A percentile compares a stretch with the other conserved stretches of the same genome.
phyloP scores from a whole-genome alignment of 1,284 basidiomycete genomes.

The Marasmius oreades region DNA sequence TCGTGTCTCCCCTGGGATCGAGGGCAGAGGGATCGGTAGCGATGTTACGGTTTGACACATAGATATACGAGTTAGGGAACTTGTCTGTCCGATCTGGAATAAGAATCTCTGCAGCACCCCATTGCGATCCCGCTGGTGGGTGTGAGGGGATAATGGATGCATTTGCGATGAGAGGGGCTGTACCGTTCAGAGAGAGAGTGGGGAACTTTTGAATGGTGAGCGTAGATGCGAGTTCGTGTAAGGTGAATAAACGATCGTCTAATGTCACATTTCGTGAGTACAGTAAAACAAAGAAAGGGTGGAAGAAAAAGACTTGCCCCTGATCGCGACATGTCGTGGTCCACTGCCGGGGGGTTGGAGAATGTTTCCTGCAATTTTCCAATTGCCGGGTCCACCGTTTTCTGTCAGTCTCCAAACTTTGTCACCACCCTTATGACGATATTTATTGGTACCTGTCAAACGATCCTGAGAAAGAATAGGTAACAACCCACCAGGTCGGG shows the following conservation, averaged over 20 bases:
- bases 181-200: slow-evolving; percentile 37
- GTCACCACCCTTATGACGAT: slow-evolving; percentile 48
- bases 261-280: too few relatives aligned
- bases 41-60: slow-evolving; percentile 56
- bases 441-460: not conserved
- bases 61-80: slow-evolving; percentile 49
- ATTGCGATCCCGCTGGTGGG: slow-evolving; percentile 38
- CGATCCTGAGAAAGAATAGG: not conserved
- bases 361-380: slow-evolving; percentile 56
- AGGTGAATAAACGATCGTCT: slow-evolving; percentile 56
- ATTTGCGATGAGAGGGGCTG: slow-evolving; percentile 45
- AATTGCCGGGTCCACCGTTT: slow-evolving; percentile 34
- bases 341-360: slow-evolving; percentile 62
- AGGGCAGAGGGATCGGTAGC: slow-evolving; percentile 36
- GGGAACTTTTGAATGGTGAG: slow-evolving; percentile 62
- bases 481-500: slow-evolving; percentile 55
- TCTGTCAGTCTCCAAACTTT: slow-evolving; percentile 57
- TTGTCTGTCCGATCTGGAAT: slow-evolving; percentile 40
- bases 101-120: slow-evolving; percentile 54
- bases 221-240: slow-evolving; percentile 65
- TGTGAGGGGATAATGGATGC: slow-evolving; percentile 45
- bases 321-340: slow-evolving; percentile 59
- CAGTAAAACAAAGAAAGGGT: too few relatives aligned
- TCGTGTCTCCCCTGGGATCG: slow-evolving; percentile 51
- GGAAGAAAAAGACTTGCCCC: slow-evolving; percentile 31